These are phyloP conservation scores for Fennellomyces sp. DNA, from an alignment of 371 early-diverging fungal genomes.

Conservation along the genomic window DNA sequence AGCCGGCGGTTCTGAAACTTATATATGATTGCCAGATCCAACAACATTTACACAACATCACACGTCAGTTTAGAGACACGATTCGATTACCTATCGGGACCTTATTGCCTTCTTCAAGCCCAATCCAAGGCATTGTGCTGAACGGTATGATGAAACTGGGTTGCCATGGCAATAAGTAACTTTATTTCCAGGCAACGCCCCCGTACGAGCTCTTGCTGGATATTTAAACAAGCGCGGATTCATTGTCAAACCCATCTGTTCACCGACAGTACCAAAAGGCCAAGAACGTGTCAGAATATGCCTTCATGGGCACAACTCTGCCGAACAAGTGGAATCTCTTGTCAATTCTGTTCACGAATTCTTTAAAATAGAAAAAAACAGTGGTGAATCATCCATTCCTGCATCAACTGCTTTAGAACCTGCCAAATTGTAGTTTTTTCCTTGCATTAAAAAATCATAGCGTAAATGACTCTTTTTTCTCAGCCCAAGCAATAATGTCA, in stretches of 20 bases:
- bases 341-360: constrained; percentile 52
- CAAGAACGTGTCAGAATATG: constrained; percentile 83
- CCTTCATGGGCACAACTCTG: constrained; percentile 75
- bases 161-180: neutral
- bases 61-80: constrained; percentile 44
- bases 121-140: constrained; percentile 80
- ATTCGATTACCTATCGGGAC: constrained; percentile 51
- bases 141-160: constrained; percentile 43
- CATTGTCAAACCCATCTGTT: constrained; percentile 79
- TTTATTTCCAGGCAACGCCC: constrained; percentile 54
- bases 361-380: constrained; percentile 20
- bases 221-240: constrained; percentile 62
- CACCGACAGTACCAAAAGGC: constrained; percentile 83
- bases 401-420: constrained; percentile 1
- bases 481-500: neutral
- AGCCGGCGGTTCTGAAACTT: neutral
- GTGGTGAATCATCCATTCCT: no score
- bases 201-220: constrained; percentile 61
- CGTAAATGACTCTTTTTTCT: neutral
- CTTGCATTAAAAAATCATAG: neutral
- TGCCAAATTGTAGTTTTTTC: constrained; percentile 8
- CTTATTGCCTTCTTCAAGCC: constrained; percentile 63
- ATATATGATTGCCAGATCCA: constrained; percentile 41
- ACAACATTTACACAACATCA: constrained; percentile 47
- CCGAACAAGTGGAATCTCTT: constrained; percentile 57